phyloP scores from a whole-genome alignment of 768 basidiomycete genomes.

The Terana coerulea region DNA sequence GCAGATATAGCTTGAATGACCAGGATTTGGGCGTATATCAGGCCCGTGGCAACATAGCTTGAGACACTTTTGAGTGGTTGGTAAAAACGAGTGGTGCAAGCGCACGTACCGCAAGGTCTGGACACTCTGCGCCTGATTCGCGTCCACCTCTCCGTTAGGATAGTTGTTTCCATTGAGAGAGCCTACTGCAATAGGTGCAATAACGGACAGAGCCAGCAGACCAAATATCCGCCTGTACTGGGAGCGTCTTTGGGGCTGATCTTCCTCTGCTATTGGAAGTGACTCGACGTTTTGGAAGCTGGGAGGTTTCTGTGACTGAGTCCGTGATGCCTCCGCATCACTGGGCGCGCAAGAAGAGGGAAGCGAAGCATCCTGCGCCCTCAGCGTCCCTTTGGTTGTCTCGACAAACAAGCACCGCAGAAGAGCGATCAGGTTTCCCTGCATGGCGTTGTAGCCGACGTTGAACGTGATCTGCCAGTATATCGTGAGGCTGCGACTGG shows the following conservation, averaged over 20 bases:
- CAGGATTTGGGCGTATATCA: not conserved
- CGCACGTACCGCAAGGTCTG: constrained; percentile 5
- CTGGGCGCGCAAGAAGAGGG: too few species aligned
- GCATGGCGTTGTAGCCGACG: constrained; percentile 6
- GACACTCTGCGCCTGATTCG: not conserved
- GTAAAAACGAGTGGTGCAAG: too few species aligned
- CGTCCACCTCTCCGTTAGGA: constrained; percentile 5
- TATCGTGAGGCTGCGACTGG: constrained; percentile 2
- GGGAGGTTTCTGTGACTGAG: too few species aligned
- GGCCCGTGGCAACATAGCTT: too few species aligned
- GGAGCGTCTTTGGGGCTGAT: constrained; percentile 4
- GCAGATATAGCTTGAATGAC: not conserved
- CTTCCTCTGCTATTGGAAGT: not conserved
- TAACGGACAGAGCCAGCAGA: not conserved
- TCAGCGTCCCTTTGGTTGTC: not conserved
- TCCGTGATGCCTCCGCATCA: not conserved
- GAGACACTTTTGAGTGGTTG: too few species aligned
- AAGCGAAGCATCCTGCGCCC: not conserved
- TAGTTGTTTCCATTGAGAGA: constrained; percentile 8
- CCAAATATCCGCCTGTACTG: constrained; percentile 13
- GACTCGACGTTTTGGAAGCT: not conserved
- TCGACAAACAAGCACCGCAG: constrained; percentile 9
- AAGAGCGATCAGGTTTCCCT: not conserved
- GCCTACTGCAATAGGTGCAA: constrained; percentile 4
- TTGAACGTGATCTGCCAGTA: constrained; percentile 12